A percentile compares a stretch with the other conserved stretches of the same genome.
These are phyloP conservation scores for Tricholoma flavovirens DNA, from an alignment of 768 basidiomycete species.

Conservation along the genomic window DNA sequence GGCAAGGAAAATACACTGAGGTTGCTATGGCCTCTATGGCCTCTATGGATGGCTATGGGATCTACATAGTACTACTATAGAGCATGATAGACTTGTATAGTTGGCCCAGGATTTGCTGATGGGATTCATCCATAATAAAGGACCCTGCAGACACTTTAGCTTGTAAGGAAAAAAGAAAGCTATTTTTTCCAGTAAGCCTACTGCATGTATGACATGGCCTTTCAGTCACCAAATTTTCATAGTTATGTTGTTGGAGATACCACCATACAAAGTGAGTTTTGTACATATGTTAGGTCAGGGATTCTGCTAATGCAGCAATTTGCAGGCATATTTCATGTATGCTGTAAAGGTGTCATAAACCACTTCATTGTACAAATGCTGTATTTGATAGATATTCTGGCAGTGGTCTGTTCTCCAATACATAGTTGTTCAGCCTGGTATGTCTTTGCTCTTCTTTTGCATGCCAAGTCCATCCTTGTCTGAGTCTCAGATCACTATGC, in stretches of 20 bases:
- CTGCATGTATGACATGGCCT: neutral
- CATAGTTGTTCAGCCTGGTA: slow-evolving; percentile 56
- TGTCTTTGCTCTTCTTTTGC: neutral
- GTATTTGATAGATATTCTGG: neutral
- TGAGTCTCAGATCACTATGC: slow-evolving; percentile 46
- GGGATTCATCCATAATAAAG: slow-evolving; percentile 51
- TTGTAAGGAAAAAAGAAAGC: slow-evolving; percentile 66
- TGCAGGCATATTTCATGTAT: slow-evolving; percentile 85
- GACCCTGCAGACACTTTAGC: slow-evolving; percentile 59
- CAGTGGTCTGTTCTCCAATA: slow-evolving; percentile 88
- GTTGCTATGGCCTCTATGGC: too few relatives aligned
- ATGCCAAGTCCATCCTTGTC: neutral
- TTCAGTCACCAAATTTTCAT: slow-evolving; percentile 1
- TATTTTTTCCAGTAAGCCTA: slow-evolving; percentile 54
- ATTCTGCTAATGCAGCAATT: neutral
- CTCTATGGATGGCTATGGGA: too few relatives aligned
- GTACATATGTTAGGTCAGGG: neutral
- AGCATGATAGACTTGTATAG: too few relatives aligned
- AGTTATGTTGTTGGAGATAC: slow-evolving; percentile 79
- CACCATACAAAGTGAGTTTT: slow-evolving; percentile 58
- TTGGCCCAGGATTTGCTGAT: too few relatives aligned
- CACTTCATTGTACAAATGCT: neutral
- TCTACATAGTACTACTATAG: too few relatives aligned
- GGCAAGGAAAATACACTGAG: too few relatives aligned
- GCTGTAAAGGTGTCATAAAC: slow-evolving; percentile 57